phyloP scores from a whole-genome alignment of 2,329 filamentous ascomycete genomes.

The Raffaelea deltoideospora region DNA sequence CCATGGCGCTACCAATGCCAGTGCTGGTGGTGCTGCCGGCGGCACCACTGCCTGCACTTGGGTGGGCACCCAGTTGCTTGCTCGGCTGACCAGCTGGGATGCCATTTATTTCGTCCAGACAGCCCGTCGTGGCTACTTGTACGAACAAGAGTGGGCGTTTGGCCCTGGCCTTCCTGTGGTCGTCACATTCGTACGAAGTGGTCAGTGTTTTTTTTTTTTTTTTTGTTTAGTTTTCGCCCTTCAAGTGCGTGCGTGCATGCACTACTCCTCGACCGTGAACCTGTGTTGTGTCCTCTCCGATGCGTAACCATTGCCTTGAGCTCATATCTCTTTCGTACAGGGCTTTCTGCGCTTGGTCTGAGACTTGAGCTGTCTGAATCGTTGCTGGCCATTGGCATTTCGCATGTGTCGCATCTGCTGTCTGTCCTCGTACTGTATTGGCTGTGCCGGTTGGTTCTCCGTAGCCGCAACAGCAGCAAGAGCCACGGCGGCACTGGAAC shows the following conservation, averaged over 20 bases:
- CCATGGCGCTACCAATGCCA: constrained; percentile 5
- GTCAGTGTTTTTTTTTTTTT: constrained; percentile 11
- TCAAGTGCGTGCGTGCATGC: too few species aligned
- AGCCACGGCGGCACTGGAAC: constrained; percentile 28
- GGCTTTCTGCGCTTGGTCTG: neutral
- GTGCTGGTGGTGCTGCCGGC: constrained; percentile 11
- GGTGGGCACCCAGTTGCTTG: constrained; percentile 14
- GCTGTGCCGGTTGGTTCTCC: too few species aligned
- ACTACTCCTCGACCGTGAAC: too few species aligned
- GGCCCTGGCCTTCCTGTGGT: constrained; percentile 32
- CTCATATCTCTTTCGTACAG: constrained; percentile 1
- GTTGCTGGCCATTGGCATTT: constrained; percentile 48
- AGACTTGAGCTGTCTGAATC: constrained; percentile 4
- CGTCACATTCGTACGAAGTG: constrained; percentile 21
- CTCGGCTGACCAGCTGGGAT: constrained; percentile 63
- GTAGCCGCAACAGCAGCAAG: too few species aligned
- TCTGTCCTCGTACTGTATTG: too few species aligned
- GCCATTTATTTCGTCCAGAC: constrained; percentile 58
- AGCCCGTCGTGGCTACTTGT: constrained; percentile 48
- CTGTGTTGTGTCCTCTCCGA: too few species aligned
- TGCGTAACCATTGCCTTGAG: neutral
- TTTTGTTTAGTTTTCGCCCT: too few species aligned
- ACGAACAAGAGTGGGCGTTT: constrained; percentile 81
- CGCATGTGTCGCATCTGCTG: constrained; percentile 60
- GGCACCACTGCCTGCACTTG: constrained; percentile 9